A percentile compares a stretch with the other conserved stretches of the same genome.
Evolutionary conservation across 331 rosid species (phyloP).

Genomic region (Dryas integrifolia): DNA sequence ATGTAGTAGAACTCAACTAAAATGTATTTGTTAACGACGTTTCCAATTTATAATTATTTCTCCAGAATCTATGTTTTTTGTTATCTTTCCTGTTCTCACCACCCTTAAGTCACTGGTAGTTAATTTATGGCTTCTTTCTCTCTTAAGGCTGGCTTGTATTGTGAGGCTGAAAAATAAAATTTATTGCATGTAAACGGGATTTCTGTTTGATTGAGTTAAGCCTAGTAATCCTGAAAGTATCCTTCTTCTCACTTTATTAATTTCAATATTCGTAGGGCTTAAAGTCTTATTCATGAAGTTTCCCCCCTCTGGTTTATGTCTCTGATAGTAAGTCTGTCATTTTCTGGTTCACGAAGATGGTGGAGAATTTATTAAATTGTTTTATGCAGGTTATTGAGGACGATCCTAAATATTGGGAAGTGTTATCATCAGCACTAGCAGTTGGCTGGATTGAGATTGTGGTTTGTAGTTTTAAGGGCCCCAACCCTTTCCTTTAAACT

Average conservation of each 20-base stretch:
- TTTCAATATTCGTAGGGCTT: neutral
- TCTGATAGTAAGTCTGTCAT: neutral
- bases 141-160: neutral
- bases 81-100: neutral
- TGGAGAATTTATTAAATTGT: constrained; percentile 26
- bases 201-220: neutral
- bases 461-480: constrained; percentile 48
- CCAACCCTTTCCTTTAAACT: neutral
- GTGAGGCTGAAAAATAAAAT: neutral
- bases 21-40: neutral
- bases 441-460: constrained; percentile 95
- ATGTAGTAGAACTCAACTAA: neutral
- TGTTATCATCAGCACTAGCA: constrained; percentile 69
- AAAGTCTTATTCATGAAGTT: neutral
- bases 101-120: neutral
- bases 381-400: constrained; percentile 73
- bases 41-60: neutral
- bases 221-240: neutral
- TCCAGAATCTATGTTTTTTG: neutral
- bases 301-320: neutral
- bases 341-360: constrained; percentile 11
- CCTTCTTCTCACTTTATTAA: neutral
- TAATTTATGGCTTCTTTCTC: neutral
- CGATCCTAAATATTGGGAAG: constrained; percentile 79
- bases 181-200: neutral